Conservation (phyloP, 2,329 filamentous ascomycete species). For the Rosellinia necatrix region DNA sequence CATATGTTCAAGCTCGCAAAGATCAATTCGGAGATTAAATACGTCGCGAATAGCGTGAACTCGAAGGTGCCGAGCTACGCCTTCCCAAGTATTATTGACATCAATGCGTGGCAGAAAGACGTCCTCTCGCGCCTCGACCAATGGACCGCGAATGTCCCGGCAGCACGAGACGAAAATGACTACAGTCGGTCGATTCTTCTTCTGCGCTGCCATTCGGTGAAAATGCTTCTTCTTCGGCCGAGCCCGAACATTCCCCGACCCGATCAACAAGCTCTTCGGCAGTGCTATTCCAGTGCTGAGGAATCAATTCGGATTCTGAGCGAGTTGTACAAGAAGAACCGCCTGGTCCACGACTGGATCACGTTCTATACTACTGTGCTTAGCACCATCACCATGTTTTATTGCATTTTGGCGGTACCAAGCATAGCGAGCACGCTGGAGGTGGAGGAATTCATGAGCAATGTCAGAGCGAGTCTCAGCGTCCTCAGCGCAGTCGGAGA, state of each 20-base stretch:
- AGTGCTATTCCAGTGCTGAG: slow-evolving; percentile 50
- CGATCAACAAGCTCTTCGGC: slow-evolving; percentile 43
- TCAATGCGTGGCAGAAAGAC: slow-evolving; percentile 51
- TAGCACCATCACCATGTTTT: slow-evolving; percentile 54
- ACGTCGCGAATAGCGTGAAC: slow-evolving; percentile 58
- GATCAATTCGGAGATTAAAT: slow-evolving; percentile 63
- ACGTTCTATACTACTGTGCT: slow-evolving; percentile 54
- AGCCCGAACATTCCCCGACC: slow-evolving; percentile 58
- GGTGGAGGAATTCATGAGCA: slow-evolving; percentile 46
- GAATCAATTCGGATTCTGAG: slow-evolving; percentile 48
- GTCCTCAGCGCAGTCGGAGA: slow-evolving; percentile 56
- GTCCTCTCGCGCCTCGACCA: slow-evolving; percentile 45
- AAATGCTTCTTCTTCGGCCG: slow-evolving; percentile 55
- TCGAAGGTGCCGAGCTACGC: slow-evolving; percentile 52
- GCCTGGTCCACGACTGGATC: slow-evolving; percentile 53
- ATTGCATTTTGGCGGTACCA: slow-evolving; percentile 54
- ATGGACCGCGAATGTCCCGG: slow-evolving; percentile 17
- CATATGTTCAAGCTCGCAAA: slow-evolving; percentile 54
- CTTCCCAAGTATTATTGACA: slow-evolving; percentile 44
- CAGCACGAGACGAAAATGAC: slow-evolving; percentile 31
- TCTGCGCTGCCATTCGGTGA: slow-evolving; percentile 52
- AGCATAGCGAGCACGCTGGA: slow-evolving; percentile 45
- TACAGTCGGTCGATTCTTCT: slow-evolving; percentile 45
- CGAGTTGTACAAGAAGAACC: slow-evolving; percentile 48
- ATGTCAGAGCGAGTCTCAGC: slow-evolving; percentile 49